Base-by-base conservation (phyloP, 129 eudicot species). In the Tanacetum coccineum region DNA sequence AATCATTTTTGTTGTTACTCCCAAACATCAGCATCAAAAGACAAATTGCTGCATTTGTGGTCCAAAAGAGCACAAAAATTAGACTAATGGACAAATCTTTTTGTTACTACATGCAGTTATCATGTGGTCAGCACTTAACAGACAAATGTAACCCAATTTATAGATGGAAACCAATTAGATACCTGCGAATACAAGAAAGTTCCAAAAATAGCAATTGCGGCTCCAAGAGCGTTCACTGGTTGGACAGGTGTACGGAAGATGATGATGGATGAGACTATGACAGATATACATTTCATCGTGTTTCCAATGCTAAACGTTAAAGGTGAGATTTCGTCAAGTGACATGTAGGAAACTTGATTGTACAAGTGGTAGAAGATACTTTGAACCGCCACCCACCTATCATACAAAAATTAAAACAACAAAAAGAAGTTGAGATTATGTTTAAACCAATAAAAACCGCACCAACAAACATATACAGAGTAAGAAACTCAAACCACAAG, bases 301-400 rank as follows among this genome's bases (percentile, higher is more conserved):
- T 89, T 89, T 40, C 96, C 93, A 57, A 88, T 72, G 80, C 96
- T 88, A 81, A 88, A 85, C 36, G 93, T 88, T 83, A 89, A 69
- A 15, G 94, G 94, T 51, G 96, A 86, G 80, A 89, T 89, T 82
- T 89, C 90, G 70, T 86, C 96, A 68, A 89, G 83, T 47, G 96
- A 89, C 96, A 88, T 87, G 81, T 86, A 86, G 39, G 93, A 86
- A 18, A 87, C 94, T 68, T 87, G 95, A 62, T 87, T 87, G 85
- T 88, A 88, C 22, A 88, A 77, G 81, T 89, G 96, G 76, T 89
- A 89, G 79, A 89, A 89, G 70, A 89, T 81, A 72, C 96, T 85
- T 76, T 89, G 96, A 42, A 94, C 96, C 19, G 76, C 90, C 77
- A 85, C 80, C 94, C 96, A 89, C 96, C 96, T 89, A 67, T 55